Base-by-base conservation (phyloP, 164 flowering plant species). In the Berberis vulgaris region DNA sequence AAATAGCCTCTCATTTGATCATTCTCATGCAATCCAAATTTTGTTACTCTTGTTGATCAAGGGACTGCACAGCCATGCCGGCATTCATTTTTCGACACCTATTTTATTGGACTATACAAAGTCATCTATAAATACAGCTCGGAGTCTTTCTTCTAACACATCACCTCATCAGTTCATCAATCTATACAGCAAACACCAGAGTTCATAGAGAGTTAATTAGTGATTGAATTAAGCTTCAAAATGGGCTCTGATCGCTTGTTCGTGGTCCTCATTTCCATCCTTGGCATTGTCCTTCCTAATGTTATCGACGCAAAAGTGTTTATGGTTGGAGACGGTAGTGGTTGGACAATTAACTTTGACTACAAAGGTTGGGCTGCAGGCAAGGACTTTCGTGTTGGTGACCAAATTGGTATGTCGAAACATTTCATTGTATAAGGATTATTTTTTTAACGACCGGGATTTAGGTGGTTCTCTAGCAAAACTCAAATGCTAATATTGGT, bases 341-440 rank as follows among this genome's bases (percentile, higher is more conserved):
- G 83, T 2, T 80, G 83, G 83, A 72, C 62, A 1, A 57, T n/a
- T 11, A 38, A 41, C 26, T 65, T 71, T 52, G 72, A 80, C 56
- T 78, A 77, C 49, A 54, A 53, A 54, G 45, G 47, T 41, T 80
- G 83, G 81, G 81, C 79, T 9, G 7, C 49, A 6, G 79, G 63
- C n/a, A 78, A 78, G 42, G 59, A 55, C 3, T 80, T 80, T 62
- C 53, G 43, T 1, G 78, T 78, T 38, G 83, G 83, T 1, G 81
- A 78, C 61, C 60, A n/a, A 49, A 73, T 76, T 2, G 60, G 79
- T 77, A 67, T 52, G 12, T 66, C 43, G 4, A 8, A 39, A 0
- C 26, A 26, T 26, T 26, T 26, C 26, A 26, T 26, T 26, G 26
- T 26, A 26, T 26, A 26, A 26, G 26, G 26, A 26, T 26, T 26